Conservation (phyloP, 257 asterid genomes). For the Perilla frutescens region DNA sequence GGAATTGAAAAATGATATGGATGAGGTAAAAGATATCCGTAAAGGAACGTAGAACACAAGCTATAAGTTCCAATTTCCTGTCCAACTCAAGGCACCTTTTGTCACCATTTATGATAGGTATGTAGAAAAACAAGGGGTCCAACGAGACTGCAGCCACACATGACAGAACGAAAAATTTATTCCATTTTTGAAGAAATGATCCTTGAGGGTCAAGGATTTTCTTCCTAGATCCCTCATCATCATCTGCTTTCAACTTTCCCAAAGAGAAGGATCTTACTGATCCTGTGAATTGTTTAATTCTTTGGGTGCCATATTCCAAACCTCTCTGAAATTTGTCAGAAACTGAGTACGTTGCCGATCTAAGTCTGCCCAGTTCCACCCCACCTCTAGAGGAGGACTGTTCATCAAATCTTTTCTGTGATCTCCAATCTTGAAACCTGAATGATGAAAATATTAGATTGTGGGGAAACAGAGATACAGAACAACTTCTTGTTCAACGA, state of each 20-base stretch:
- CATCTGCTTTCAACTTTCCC: slow-evolving; percentile 45
- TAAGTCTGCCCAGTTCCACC: slow-evolving; percentile 43
- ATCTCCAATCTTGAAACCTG: slow-evolving; percentile 77
- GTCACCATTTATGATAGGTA: slow-evolving; percentile 67
- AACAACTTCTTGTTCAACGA: slow-evolving; percentile 5
- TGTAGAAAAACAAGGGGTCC: slow-evolving; percentile 90
- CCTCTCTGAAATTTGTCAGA: slow-evolving; percentile 56
- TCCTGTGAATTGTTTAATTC: slow-evolving; percentile 52
- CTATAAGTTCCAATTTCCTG: slow-evolving; percentile 62
- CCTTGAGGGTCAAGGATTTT: slow-evolving; percentile 87
- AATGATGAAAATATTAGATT: slow-evolving; percentile 16
- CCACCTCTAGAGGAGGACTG: slow-evolving; percentile 45
- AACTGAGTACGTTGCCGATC: slow-evolving; percentile 54
- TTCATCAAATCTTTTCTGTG: slow-evolving; percentile 54
- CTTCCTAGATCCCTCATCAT: slow-evolving; percentile 48
- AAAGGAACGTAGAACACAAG: slow-evolving; percentile 70
- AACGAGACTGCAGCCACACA: slow-evolving; percentile 77
- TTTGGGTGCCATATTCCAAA: slow-evolving; percentile 54
- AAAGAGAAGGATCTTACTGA: slow-evolving; percentile 65
- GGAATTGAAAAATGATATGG: slow-evolving; percentile 82
- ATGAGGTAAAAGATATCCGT: slow-evolving; percentile 80
- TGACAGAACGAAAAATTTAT: slow-evolving; percentile 76
- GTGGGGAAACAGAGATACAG: slow-evolving; percentile 8
- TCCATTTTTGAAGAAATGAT: slow-evolving; percentile 81
- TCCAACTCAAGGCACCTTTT: slow-evolving; percentile 79